A percentile compares a stretch with the other conserved stretches of the same genome.
Conservation (phyloP, 1,284 basidiomycete species). For the Ganoderma lucidum region DNA sequence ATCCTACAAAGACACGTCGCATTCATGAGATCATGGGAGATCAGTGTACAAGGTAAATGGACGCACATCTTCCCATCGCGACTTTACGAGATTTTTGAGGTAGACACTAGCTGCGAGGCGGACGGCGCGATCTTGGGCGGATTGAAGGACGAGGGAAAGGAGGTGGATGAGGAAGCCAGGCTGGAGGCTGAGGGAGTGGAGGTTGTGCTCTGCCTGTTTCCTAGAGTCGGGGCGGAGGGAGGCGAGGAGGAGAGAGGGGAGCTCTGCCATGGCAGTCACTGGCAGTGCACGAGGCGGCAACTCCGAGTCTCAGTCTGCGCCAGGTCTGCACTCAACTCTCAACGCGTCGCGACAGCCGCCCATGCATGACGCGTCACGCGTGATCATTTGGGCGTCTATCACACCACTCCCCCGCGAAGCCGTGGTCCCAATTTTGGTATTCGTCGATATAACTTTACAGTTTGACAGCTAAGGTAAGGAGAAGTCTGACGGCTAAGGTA, state of each 20-base stretch:
- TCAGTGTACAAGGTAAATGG: slow-evolving; percentile 7
- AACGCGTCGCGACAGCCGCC: slow-evolving; percentile 14
- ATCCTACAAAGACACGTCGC: slow-evolving; percentile 53
- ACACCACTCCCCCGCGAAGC: too few relatives aligned
- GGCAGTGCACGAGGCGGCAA: not conserved
- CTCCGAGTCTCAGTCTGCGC: not conserved
- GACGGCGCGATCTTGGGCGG: slow-evolving; percentile 71
- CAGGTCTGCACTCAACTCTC: not conserved
- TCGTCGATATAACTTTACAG: too few relatives aligned
- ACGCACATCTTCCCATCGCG: slow-evolving; percentile 87
- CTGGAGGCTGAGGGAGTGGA: slow-evolving; percentile 73
- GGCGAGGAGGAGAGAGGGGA: slow-evolving; percentile 71
- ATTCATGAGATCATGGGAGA: slow-evolving; percentile 19
- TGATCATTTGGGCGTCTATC: not conserved
- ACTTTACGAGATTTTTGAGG: slow-evolving; percentile 89
- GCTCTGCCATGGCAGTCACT: slow-evolving; percentile 60
- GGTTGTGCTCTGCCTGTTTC: slow-evolving; percentile 82
- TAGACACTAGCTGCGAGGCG: slow-evolving; percentile 87
- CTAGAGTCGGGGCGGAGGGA: slow-evolving; percentile 79
- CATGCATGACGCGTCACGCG: slow-evolving; percentile 15
- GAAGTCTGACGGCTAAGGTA: too few relatives aligned
- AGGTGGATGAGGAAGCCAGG: slow-evolving; percentile 82
- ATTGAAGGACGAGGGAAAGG: slow-evolving; percentile 76
- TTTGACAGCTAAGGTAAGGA: too few relatives aligned
- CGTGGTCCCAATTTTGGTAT: too few relatives aligned